phyloP scores from a whole-genome alignment of 2,329 filamentous ascomycete genomes.

The Epichloe bromicola region DNA sequence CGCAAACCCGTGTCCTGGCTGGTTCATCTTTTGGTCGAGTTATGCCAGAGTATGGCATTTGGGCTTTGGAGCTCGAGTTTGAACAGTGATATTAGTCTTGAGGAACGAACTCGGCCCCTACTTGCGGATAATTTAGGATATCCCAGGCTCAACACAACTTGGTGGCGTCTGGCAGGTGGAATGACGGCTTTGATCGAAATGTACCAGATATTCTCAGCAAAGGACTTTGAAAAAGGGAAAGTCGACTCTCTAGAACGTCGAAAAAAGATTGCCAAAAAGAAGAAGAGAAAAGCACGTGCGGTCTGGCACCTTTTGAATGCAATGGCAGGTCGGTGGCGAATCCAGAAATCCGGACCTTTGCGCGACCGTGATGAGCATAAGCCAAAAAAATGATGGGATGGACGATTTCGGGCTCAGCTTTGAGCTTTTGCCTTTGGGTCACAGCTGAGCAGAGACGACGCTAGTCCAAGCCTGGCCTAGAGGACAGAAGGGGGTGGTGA shows the following conservation, averaged over 20 bases:
- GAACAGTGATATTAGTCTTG: too few species aligned
- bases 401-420: background rate
- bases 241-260: background rate
- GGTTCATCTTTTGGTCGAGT: constrained; percentile 15
- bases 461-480: background rate
- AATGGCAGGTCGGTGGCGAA: background rate
- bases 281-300: background rate
- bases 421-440: background rate
- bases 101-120: too few species aligned
- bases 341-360: background rate
- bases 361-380: background rate
- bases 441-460: background rate
- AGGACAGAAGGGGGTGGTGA: too few species aligned
- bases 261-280: background rate
- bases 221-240: background rate
- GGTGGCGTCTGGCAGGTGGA: background rate
- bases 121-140: background rate
- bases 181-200: background rate
- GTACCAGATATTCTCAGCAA: background rate
- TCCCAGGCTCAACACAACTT: background rate
- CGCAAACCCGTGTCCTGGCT: constrained; percentile 16
- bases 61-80: background rate
- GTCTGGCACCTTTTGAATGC: background rate
- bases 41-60: background rate
- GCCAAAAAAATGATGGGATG: background rate